Conservation (phyloP, 257 asterid genomes). For the Solanum lignicaule region DNA sequence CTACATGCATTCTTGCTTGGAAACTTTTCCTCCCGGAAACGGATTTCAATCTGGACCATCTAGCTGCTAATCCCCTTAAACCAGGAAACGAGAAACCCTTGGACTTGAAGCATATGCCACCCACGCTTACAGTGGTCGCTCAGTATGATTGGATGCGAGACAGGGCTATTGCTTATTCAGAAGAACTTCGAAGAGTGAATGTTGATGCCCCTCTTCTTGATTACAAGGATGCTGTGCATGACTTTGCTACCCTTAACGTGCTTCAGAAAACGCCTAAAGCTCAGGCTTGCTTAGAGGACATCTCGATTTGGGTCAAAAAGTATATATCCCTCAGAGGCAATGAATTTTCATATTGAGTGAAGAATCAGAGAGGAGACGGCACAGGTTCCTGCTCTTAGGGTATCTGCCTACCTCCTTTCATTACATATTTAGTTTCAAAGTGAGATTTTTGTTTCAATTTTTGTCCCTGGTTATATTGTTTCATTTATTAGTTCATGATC, state of each 20-base stretch:
- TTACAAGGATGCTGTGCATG: slow-evolving; percentile 72
- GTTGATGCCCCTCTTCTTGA: slow-evolving; percentile 77
- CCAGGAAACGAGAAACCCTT: slow-evolving; percentile 10
- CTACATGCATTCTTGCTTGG: slow-evolving; percentile 63
- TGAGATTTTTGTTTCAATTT: not conserved
- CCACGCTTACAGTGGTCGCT: slow-evolving; percentile 70
- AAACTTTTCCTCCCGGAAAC: slow-evolving; percentile 56
- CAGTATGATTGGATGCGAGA: slow-evolving; percentile 91
- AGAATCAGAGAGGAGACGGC: not conserved
- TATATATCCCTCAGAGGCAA: slow-evolving; percentile 73
- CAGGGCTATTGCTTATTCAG: slow-evolving; percentile 68
- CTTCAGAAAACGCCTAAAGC: slow-evolving; percentile 66
- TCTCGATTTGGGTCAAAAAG: slow-evolving; percentile 77
- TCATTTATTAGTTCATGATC: not conserved
- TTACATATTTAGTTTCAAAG: not conserved
- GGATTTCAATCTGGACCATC: slow-evolving; percentile 57
- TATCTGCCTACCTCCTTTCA: not conserved
- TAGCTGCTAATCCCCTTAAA: slow-evolving; percentile 61
- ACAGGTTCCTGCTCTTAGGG: not conserved
- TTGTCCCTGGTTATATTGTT: not conserved
- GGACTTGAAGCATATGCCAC: slow-evolving; percentile 62
- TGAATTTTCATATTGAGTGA: slow-evolving; percentile 55
- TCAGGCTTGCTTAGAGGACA: slow-evolving; percentile 70
- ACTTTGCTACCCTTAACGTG: slow-evolving; percentile 64
- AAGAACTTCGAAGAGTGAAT: slow-evolving; percentile 73